phyloP scores from a whole-genome alignment of 2,329 filamentous ascomycete species.

The Epichloe bromicola region DNA sequence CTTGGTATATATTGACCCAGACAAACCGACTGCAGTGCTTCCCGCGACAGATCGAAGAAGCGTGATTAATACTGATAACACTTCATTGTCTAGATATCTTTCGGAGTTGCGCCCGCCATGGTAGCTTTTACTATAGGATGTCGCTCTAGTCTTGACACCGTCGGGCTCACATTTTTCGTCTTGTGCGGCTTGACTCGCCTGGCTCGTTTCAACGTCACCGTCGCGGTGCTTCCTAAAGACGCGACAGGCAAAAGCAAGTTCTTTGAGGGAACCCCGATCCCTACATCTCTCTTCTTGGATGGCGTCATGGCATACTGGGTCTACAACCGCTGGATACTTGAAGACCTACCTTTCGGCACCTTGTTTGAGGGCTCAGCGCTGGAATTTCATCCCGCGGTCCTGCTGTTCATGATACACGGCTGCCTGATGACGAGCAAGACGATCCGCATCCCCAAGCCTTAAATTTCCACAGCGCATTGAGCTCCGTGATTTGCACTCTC shows the following conservation, averaged over 20 bases:
- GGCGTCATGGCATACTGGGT: conserved; percentile 85
- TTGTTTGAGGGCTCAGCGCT: conserved; percentile 52
- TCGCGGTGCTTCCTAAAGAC: conserved; percentile 80
- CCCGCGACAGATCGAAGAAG: background rate
- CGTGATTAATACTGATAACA: conserved; percentile 1
- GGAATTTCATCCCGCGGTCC: conserved; percentile 74
- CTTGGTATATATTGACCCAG: conserved; percentile 45
- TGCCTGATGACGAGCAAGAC: conserved; percentile 93
- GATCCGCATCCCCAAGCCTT: conserved; percentile 86
- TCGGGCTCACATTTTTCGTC: conserved; percentile 75
- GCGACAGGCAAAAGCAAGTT: conserved; percentile 82
- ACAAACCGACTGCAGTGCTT: background rate
- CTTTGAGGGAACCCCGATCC: conserved; percentile 95
- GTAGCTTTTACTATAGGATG: conserved; percentile 82
- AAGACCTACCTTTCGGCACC: conserved; percentile 64
- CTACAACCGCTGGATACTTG: conserved; percentile 63
- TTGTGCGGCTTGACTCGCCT: conserved; percentile 87
- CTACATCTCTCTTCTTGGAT: conserved; percentile 72
- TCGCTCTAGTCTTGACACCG: conserved; percentile 70
- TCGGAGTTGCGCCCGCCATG: conserved; percentile 79
- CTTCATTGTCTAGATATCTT: conserved; percentile 62
- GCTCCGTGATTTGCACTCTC: background rate
- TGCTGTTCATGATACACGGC: conserved; percentile 77
- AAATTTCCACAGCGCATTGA: conserved; percentile 5
- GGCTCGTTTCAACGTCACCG: conserved; percentile 95